Evolutionary conservation across 495 filamentous ascomycete genomes (phyloP).

Genomic region (Cercophora sp.): DNA sequence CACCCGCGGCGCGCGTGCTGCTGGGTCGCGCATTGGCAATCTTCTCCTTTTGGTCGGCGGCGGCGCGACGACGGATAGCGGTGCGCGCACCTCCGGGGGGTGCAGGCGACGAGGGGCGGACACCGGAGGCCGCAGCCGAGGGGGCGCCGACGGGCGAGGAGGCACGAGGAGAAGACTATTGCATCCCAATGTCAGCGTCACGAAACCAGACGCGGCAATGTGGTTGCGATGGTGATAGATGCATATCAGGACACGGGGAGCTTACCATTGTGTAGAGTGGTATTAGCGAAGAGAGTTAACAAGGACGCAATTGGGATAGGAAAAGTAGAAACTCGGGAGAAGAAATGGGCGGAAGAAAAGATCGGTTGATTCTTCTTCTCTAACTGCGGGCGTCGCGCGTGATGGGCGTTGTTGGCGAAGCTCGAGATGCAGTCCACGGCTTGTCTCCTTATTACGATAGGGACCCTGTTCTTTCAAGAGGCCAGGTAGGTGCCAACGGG

Average conservation of each 20-base stretch:
- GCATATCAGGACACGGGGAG: not conserved
- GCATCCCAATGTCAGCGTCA: not conserved
- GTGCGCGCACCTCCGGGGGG: constrained; percentile 93
- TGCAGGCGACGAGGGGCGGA: constrained; percentile 73
- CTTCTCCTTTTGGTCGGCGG: constrained; percentile 93
- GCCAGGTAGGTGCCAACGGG: constrained; percentile 31
- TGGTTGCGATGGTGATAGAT: not conserved
- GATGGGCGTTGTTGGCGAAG: constrained; percentile 13
- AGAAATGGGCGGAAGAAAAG: not conserved
- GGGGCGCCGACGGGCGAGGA: constrained; percentile 57
- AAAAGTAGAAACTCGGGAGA: not conserved
- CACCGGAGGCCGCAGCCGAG: constrained; percentile 54
- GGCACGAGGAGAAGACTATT: constrained; percentile 75
- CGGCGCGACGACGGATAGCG: constrained; percentile 87
- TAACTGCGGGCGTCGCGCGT: constrained; percentile 8
- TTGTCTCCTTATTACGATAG: constrained; percentile 24
- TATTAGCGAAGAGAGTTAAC: not conserved
- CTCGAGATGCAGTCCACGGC: constrained; percentile 16
- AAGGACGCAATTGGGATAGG: not conserved
- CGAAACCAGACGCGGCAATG: not conserved
- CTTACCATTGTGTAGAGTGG: constrained; percentile 15
- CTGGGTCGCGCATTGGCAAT: constrained; percentile 84
- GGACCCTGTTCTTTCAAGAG: constrained; percentile 33
- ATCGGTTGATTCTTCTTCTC: not conserved
- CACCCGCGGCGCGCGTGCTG: constrained; percentile 88